These are phyloP conservation scores for Ilex asprella DNA, from an alignment of 257 asterid species.

Conservation along the genomic window DNA sequence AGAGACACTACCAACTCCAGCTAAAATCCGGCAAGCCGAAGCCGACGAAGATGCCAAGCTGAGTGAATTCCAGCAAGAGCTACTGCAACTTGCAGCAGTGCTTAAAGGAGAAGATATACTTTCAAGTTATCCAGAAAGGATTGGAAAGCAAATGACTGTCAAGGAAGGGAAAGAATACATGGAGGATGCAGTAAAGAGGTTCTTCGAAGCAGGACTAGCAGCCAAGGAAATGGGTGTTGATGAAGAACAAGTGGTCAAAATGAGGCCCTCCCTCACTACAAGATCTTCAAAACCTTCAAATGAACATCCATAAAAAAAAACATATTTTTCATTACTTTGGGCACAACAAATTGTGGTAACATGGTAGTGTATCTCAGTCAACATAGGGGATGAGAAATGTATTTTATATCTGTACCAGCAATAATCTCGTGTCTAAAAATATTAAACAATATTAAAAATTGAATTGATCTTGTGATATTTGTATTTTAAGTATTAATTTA, in stretches of 20 bases:
- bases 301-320: background rate
- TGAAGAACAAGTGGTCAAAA: background rate
- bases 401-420: too few species aligned
- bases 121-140: background rate
- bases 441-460: too few species aligned
- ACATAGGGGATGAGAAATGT: too few species aligned
- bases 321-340: too few species aligned
- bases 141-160: background rate
- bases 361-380: too few species aligned
- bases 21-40: background rate
- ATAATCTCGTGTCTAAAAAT: too few species aligned
- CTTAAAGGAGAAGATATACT: background rate
- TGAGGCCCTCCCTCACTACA: slow-evolving; percentile 2
- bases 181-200: background rate
- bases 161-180: slow-evolving; percentile 2
- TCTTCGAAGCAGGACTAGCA: background rate
- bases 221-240: background rate
- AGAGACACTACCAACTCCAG: slow-evolving; percentile 2
- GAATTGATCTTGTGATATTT: too few species aligned
- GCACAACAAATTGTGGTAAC: too few species aligned
- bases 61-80: slow-evolving; percentile 1
- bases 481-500: too few species aligned
- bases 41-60: background rate
- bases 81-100: background rate
- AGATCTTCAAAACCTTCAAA: background rate